Conservation (phyloP, 345 rosid genomes). For the Erucastrum elatum region DNA sequence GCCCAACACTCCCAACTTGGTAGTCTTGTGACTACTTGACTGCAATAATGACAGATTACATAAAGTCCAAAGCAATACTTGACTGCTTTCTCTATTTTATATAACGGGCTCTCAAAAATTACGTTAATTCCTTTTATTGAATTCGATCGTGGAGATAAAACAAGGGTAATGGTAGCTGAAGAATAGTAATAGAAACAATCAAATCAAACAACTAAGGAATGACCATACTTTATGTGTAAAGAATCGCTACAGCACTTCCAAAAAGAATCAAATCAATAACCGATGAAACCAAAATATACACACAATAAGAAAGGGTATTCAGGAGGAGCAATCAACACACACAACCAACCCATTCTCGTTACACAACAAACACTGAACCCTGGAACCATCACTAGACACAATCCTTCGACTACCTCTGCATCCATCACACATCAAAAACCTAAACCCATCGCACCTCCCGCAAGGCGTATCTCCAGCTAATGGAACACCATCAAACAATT, state of each 20-base stretch:
- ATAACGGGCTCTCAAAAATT: background rate
- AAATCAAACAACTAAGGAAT: background rate
- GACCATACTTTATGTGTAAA: background rate
- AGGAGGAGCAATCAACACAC: slow-evolving; percentile 68
- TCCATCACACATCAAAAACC: slow-evolving; percentile 64
- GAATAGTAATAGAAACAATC: background rate
- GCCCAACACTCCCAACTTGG: slow-evolving; percentile 33
- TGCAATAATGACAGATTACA: background rate
- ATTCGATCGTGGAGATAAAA: background rate
- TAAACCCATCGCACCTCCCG: slow-evolving; percentile 54
- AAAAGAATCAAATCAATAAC: slow-evolving; percentile 14
- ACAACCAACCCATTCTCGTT: slow-evolving; percentile 85
- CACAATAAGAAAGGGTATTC: background rate
- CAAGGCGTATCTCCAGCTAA: slow-evolving; percentile 43
- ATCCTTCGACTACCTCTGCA: slow-evolving; percentile 76
- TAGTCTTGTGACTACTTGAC: slow-evolving; percentile 22
- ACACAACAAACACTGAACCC: slow-evolving; percentile 55
- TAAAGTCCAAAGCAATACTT: background rate
- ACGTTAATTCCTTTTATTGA: background rate
- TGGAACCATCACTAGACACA: slow-evolving; percentile 36
- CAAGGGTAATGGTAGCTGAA: background rate
- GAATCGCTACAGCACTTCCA: background rate
- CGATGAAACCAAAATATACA: slow-evolving; percentile 12
- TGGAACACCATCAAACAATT: slow-evolving; percentile 60
- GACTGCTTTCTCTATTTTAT: background rate